A percentile compares a stretch with the other conserved stretches of the same genome.
phyloP scores from a whole-genome alignment of 805 yeast genomes.

The Zygoascus bituminiphila region DNA sequence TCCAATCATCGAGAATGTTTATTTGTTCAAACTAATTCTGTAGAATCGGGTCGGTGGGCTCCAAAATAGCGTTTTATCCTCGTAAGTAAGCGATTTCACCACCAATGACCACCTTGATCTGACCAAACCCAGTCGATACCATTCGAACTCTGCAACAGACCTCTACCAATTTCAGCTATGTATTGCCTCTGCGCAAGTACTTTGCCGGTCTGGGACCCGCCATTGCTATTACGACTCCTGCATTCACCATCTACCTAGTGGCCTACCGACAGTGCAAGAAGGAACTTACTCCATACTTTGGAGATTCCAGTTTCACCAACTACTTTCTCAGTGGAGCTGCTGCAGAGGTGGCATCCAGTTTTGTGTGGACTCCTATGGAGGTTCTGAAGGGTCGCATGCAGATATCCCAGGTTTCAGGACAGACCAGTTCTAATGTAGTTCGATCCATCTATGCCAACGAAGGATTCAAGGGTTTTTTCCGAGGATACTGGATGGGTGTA shows the following conservation, averaged over 20 bases:
- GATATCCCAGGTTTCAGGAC: slow-evolving; percentile 20
- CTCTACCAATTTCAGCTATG: slow-evolving; percentile 29
- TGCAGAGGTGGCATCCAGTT: slow-evolving; percentile 33
- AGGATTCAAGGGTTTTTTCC: slow-evolving; percentile 70
- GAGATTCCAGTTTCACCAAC: slow-evolving; percentile 27
- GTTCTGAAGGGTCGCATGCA: slow-evolving; percentile 39
- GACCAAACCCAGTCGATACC: slow-evolving; percentile 29
- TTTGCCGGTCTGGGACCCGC: slow-evolving; percentile 36
- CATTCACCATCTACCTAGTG: slow-evolving; percentile 34
- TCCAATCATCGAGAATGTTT: not conserved
- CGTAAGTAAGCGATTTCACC: slow-evolving; percentile 16
- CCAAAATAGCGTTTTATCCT: slow-evolving; percentile 35
- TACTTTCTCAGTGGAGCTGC: slow-evolving; percentile 32
- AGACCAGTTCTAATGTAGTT: slow-evolving; percentile 16
- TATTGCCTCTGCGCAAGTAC: slow-evolving; percentile 31
- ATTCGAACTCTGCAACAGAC: slow-evolving; percentile 36
- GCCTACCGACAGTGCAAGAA: slow-evolving; percentile 34
- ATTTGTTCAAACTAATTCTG: too few species aligned
- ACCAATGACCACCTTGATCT: not conserved
- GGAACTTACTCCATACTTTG: slow-evolving; percentile 30
- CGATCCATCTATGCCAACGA: slow-evolving; percentile 43
- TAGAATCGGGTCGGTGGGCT: slow-evolving; percentile 30
- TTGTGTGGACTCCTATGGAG: slow-evolving; percentile 39
- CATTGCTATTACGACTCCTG: slow-evolving; percentile 34
- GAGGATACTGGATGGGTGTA: slow-evolving; percentile 53